phyloP scores from a whole-genome alignment of 371 early-diverging fungal genomes.

The Lichtheimia hyalospora region DNA sequence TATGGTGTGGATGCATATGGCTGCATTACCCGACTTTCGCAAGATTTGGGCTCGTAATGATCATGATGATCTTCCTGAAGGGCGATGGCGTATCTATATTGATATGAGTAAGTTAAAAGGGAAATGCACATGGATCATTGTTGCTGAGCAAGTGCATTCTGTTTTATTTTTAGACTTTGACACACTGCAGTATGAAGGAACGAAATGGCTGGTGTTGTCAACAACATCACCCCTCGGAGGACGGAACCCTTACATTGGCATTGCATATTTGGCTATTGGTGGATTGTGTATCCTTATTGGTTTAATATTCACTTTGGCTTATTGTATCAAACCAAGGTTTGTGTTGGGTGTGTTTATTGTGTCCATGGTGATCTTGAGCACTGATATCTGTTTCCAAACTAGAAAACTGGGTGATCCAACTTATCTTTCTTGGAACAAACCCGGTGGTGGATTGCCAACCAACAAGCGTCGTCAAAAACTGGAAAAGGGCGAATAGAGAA shows the following conservation, averaged over 20 bases:
- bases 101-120: constrained; percentile 60
- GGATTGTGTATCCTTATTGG: constrained; percentile 83
- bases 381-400: neutral
- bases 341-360: neutral
- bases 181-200: constrained; percentile 81
- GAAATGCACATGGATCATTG: neutral
- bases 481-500: constrained; percentile 5
- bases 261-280: constrained; percentile 91
- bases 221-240: constrained; percentile 93
- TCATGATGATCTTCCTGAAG: constrained; percentile 49
- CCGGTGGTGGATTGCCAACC: constrained; percentile 37
- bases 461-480: constrained; percentile 15
- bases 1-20: constrained; percentile 99
- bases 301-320: constrained; percentile 77
- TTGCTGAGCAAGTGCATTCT: neutral
- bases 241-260: constrained; percentile 92
- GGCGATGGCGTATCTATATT: constrained; percentile 66
- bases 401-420: constrained; percentile 48
- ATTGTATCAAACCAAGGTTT: constrained; percentile 85
- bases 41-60: constrained; percentile 92
- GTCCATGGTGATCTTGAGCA: neutral
- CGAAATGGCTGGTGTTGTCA: constrained; percentile 91
- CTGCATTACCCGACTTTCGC: constrained; percentile 95
- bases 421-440: constrained; percentile 44
- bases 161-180: constrained; percentile 66